Base-by-base conservation (phyloP, 768 basidiomycete genomes). In the Pluteus cervinus region DNA sequence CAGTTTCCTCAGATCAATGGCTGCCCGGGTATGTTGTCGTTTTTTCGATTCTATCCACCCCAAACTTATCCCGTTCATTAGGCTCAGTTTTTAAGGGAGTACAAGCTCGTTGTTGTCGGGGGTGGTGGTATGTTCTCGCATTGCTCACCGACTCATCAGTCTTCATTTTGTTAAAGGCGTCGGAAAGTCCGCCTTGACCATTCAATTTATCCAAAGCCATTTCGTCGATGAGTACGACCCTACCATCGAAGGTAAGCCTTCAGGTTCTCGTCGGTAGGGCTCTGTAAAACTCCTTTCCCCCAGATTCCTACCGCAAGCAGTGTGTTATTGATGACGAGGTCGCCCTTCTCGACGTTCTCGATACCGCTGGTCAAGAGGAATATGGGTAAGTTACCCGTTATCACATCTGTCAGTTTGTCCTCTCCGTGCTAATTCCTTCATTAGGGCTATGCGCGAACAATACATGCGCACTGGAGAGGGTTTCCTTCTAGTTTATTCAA, bases 401-500 rank as follows among this genome's bases (percentile, higher is more conserved):
- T 41, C 25, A 25, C 17, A 24, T 25, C 39, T 24, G 16, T 24
- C 5, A 23, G 7, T 20, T 15, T 14, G 20, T 36, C 31, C 24
- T 22, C 14, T 35, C n/a, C n/a, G 23, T 12, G 26, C 40, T 24
- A 24, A 25, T 26, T 36, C 20, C 24, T 32, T 34, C 15, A 15
- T 35, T 55, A 93, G 90, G 41, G 94, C 94, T 16, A 97, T 98
- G 94, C 83, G 94, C 32, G 94, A 98, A 56, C 94, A 97, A 55
- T 98, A 98, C 68, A 98, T 97, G 92, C 81, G 92, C 36, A 91
- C 92, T 18, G 94, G 94, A 43, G 93, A 98, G 62, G 94, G 93
- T 8, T 98, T 98, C 72, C 76, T 98, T 29, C 80, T 98, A 45
- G 92, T 97, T 41, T 98, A 98, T 63, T 91, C 90, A 36, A 97